A percentile compares a stretch with the other conserved stretches of the same genome.
Conservation (phyloP, 2,329 filamentous ascomycete species). For the Rutstroemia sp. region DNA sequence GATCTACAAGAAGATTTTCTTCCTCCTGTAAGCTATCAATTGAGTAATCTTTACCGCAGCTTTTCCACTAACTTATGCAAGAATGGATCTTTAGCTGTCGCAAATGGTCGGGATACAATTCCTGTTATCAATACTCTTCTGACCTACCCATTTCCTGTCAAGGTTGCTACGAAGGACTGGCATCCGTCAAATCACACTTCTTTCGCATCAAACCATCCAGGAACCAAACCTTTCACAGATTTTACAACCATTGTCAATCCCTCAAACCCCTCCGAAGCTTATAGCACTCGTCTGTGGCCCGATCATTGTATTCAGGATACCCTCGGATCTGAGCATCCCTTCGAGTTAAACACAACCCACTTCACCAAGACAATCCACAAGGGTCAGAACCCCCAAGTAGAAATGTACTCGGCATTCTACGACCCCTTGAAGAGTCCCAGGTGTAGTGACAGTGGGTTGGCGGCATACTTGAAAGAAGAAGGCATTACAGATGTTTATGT, state of each 20-base stretch:
- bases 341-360: slow-evolving; percentile 54
- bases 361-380: slow-evolving; percentile 70
- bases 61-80: slow-evolving; percentile 30
- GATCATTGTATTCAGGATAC: slow-evolving; percentile 78
- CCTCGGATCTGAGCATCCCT: slow-evolving; percentile 63
- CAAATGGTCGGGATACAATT: slow-evolving; percentile 62
- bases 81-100: slow-evolving; percentile 81
- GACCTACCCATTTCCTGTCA: slow-evolving; percentile 59
- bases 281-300: slow-evolving; percentile 75
- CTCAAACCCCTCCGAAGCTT: slow-evolving; percentile 50
- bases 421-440: slow-evolving; percentile 63
- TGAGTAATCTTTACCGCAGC: not conserved
- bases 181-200: slow-evolving; percentile 80
- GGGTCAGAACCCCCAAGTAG: slow-evolving; percentile 63
- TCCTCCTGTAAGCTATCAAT: slow-evolving; percentile 60
- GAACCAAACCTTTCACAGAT: slow-evolving; percentile 62
- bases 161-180: slow-evolving; percentile 86
- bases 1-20: slow-evolving; percentile 96
- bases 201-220: slow-evolving; percentile 72
- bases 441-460: slow-evolving; percentile 57
- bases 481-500: slow-evolving; percentile 74
- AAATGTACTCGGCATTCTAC: slow-evolving; percentile 93
- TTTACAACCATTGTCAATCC: slow-evolving; percentile 60
- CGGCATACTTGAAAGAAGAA: slow-evolving; percentile 44
- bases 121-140: slow-evolving; percentile 70